A percentile compares a stretch with the other conserved stretches of the same genome.
Evolutionary conservation across 2,329 filamentous ascomycete species (phyloP).

Genomic region (Aspergillus sergii): DNA sequence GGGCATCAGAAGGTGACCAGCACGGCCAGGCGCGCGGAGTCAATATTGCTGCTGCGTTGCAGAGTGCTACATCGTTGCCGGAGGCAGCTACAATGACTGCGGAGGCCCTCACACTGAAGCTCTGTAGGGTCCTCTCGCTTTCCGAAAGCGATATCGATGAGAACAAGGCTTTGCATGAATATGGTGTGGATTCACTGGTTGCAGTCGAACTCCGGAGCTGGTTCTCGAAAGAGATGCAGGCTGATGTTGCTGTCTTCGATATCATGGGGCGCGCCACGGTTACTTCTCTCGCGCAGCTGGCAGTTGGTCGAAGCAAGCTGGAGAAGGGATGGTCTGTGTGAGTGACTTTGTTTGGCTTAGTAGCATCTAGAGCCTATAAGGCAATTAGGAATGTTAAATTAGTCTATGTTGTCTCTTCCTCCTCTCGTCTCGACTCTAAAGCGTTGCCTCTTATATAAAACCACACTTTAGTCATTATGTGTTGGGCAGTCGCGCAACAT

Average conservation of each 20-base stretch:
- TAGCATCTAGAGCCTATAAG: neutral
- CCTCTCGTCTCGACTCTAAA: neutral
- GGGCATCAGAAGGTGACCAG: neutral
- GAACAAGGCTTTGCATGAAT: constrained; percentile 20
- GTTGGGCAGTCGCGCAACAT: too few species aligned
- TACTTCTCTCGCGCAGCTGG: constrained; percentile 3
- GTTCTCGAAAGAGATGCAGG: constrained; percentile 8
- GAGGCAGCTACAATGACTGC: constrained; percentile 18
- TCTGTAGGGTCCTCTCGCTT: constrained; percentile 38
- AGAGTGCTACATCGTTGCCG: neutral
- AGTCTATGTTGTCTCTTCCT: neutral
- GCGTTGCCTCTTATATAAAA: too few species aligned
- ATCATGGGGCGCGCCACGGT: constrained; percentile 11
- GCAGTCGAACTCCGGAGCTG: neutral
- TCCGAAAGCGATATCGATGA: constrained; percentile 33
- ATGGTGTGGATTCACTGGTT: neutral
- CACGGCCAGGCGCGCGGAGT: neutral
- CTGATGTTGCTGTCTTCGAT: constrained; percentile 12
- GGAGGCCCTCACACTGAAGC: constrained; percentile 26
- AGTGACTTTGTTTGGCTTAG: neutral
- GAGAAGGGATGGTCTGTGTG: neutral
- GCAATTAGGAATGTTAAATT: neutral
- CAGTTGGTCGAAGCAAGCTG: constrained; percentile 2
- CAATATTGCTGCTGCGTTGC: neutral
- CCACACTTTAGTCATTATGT: too few species aligned